Evolutionary conservation across 805 yeast genomes (phyloP), one percentile per base, ranked within the genome.

Genomic region (Ogataea corticis): DNA sequence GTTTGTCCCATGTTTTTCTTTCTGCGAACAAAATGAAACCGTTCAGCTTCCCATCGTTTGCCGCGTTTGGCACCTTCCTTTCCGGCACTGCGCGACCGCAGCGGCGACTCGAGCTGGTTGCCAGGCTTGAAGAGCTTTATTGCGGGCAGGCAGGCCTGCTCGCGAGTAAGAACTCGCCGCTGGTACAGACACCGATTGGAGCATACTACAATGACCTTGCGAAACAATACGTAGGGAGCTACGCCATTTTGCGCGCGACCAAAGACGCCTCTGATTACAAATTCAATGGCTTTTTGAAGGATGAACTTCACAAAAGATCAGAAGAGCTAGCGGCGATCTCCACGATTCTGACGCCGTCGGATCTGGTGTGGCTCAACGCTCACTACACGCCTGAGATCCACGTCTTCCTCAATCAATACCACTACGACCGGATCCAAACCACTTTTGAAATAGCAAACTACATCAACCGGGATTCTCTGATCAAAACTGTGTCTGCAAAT

Each of bases 361-460:
- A 62, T 40, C 37, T 58, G 7, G 18, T 17, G 15, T 50, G 56
- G 50, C 45, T 62, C 10, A 51, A 54, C 29, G 17, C 40, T 4
- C 38, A 56, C 42, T 62, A 62, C 30, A 42, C 53, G 2, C 19
- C 33, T 9, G 10, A 34, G 5, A 52, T 62, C 11, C 60, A 62
- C 38, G 4, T 16, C 2, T 62, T 62, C 35, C 45, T 62, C n/a
- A 45, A 46, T 6, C 41, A 48, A 6, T 62, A 56, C 41, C 67
- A 62, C 45, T 45, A 31, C 14, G 47, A 51, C 15, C 45, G 67
- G 33, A 56, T 62, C 14, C 47, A 55, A 16, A 51, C 59, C 2
- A 59, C 66, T 0, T 62, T 46, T 42, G 51, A 55, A 23, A 37
- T 62, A 12, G 52, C 57, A 35, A 54, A 58, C 28, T 62, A 55